Evolutionary conservation across 129 eudicot genomes (phyloP).

Genomic region (Lactuca saligna): DNA sequence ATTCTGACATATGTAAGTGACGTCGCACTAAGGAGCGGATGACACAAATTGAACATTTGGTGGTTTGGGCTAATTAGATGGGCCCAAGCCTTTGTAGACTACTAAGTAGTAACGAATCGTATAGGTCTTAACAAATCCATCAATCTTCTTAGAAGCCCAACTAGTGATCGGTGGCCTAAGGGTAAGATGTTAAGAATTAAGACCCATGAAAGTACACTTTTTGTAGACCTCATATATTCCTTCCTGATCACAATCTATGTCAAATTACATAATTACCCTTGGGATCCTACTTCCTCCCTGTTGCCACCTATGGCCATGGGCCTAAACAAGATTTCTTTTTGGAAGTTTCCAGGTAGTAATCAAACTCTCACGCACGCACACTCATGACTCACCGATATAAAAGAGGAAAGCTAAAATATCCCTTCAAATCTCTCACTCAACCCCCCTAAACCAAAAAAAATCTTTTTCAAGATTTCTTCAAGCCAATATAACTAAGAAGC

Average conservation of each 20-base stretch:
- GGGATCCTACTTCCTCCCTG: conserved; percentile 11
- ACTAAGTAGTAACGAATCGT: neutral
- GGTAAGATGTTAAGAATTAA: no score
- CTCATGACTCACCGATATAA: conserved; percentile 22
- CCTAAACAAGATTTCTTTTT: conserved; percentile 30
- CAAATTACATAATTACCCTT: conserved; percentile 25
- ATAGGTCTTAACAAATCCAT: neutral
- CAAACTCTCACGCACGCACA: conserved; percentile 21
- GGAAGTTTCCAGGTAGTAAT: conserved; percentile 34
- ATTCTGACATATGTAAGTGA: neutral
- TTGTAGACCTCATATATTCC: conserved; percentile 1
- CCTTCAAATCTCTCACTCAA: conserved; percentile 12
- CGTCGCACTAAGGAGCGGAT: neutral
- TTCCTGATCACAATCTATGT: conserved; percentile 9
- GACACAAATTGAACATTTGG: neutral
- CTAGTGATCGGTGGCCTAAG: neutral
- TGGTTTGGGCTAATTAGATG: neutral
- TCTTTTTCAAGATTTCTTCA: conserved; percentile 22
- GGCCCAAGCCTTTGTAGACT: no score
- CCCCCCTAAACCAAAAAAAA: neutral
- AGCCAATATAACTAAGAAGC: conserved; percentile 3
- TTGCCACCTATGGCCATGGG: conserved; percentile 29
- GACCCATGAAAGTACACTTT: neutral
- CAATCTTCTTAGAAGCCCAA: neutral
- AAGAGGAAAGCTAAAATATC: neutral